Percentiles rank a stretch among this genome's conserved stretches.
These are phyloP conservation scores for Chamaecrista fasciculata DNA, from an alignment of 306 rosid species.

Conservation along the genomic window DNA sequence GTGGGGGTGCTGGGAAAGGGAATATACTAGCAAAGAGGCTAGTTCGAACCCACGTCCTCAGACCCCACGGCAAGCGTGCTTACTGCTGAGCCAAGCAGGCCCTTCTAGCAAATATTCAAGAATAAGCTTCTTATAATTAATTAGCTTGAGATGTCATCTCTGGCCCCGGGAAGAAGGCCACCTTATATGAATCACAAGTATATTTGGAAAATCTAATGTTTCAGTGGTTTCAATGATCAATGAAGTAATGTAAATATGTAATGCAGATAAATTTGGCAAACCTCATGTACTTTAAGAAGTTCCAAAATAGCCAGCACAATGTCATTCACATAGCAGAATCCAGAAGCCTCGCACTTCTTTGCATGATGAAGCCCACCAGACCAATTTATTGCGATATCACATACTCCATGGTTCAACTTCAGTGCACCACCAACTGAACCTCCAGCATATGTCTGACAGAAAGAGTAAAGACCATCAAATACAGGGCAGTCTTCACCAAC, in stretches of 20 bases:
- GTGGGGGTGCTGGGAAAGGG: too few relatives aligned
- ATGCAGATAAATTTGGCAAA: conserved; percentile 17
- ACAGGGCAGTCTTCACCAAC: conserved; percentile 53
- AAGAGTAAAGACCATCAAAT: conserved; percentile 52
- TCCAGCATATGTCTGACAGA: conserved; percentile 53
- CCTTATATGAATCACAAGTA: background rate
- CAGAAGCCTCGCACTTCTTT: conserved; percentile 54
- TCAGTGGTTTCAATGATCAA: background rate
- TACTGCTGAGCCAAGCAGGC: too few relatives aligned
- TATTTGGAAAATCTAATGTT: background rate
- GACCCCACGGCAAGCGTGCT: too few relatives aligned
- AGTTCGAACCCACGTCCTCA: too few relatives aligned
- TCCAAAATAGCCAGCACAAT: conserved; percentile 51
- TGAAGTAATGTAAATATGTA: conserved; percentile 4
- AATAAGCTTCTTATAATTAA: conserved; percentile 5
- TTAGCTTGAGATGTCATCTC: conserved; percentile 3
- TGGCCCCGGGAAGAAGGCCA: conserved; percentile 10
- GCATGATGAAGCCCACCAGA: conserved; percentile 56
- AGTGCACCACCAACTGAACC: conserved; percentile 55
- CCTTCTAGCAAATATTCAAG: too few relatives aligned
- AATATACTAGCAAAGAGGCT: too few relatives aligned
- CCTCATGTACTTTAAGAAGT: conserved; percentile 52
- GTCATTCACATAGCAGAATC: conserved; percentile 51
- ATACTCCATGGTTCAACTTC: conserved; percentile 37
- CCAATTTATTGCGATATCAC: conserved; percentile 53